Percentiles rank a stretch among this genome's conserved stretches.
phyloP scores from a whole-genome alignment of 805 yeast genomes.

The Zygoascus bituminiphila region DNA sequence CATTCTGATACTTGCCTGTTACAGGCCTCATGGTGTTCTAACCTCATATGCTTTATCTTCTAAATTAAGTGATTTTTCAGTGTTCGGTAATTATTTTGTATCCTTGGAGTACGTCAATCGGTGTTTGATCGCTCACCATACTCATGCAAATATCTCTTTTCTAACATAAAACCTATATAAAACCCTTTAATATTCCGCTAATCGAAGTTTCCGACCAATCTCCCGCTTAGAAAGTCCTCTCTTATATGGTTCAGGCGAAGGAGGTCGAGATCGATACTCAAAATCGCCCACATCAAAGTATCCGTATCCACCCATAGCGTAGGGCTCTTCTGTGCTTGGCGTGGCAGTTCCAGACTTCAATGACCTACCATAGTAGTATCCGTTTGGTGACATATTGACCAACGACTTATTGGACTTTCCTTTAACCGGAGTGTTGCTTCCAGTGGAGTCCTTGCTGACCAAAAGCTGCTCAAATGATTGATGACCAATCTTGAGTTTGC shows the following conservation, averaged over 20 bases:
- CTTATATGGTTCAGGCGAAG: conserved; percentile 47
- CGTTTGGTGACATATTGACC: conserved; percentile 4
- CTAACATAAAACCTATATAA: no score
- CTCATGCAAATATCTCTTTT: no score
- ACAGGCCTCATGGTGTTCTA: no score
- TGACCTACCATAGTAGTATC: conserved; percentile 2
- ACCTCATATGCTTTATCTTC: no score
- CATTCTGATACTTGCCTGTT: no score
- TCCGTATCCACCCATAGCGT: conserved; percentile 74
- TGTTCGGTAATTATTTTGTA: no score
- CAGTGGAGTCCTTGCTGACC: neutral
- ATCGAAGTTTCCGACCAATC: conserved; percentile 55
- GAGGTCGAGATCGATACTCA: conserved; percentile 51
- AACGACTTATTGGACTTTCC: neutral
- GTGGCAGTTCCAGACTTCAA: conserved; percentile 8
- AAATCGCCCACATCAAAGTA: conserved; percentile 71
- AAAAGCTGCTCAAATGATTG: conserved; percentile 16
- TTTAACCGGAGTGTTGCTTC: conserved; percentile 15
- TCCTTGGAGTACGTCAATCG: no score
- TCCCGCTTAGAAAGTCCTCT: conserved; percentile 40
- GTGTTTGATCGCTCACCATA: no score
- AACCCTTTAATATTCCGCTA: conserved; percentile 57
- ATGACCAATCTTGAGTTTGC: conserved; percentile 9
- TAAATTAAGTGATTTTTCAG: no score
- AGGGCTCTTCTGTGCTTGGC: conserved; percentile 17